Evolutionary conservation across 148 eudicot genomes (phyloP), one percentile per base, ranked within the genome.

Genomic region (Gaultheria prostrata): DNA sequence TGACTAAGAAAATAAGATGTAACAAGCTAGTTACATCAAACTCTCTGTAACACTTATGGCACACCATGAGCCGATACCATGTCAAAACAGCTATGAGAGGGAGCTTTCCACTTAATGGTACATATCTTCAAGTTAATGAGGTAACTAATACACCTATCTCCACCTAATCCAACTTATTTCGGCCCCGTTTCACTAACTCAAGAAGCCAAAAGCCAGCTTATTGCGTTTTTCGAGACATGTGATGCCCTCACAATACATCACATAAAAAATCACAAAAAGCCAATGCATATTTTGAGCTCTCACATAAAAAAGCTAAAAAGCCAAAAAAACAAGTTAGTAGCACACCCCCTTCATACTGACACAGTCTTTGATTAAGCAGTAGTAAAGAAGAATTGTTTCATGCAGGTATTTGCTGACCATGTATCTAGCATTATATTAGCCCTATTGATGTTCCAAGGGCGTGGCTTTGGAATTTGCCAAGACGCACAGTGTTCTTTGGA

Each of bases 1-100:
- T 28, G 35, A 15, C 48, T 7, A 35, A 28, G 61, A 2, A 73
- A 1, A 48, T 67, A n/a, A n/a, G n/a, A n/a, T n/a, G n/a, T n/a
- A 51, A 61, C 70, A 17, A 51, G 70, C 67, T 35, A 72, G 35
- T 75, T 73, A 67, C 30, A 33, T n/a, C n/a, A n/a, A 53, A 21
- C 33, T 28, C n/a, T 61, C 45, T 75, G n/a, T n/a, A 20, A 81
- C 69, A 65, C 53, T 51, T 56, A 15, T 32, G 43, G 39, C 28
- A 70, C 73, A 53, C 61, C 80, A 76, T 85, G 26, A 43, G 75
- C 92, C 94, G 98, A 92, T 95, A 91, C 98, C 98, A 82, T 94
- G 98, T 80, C 90, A 98, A n/a, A 86, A 95, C 98, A 75, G 98
- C 98, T 65, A 95, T 94, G 98, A 91, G 94, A 89, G 98, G 98